phyloP scores from a whole-genome alignment of 2,329 filamentous ascomycete species.

The Passalora sequoiae region DNA sequence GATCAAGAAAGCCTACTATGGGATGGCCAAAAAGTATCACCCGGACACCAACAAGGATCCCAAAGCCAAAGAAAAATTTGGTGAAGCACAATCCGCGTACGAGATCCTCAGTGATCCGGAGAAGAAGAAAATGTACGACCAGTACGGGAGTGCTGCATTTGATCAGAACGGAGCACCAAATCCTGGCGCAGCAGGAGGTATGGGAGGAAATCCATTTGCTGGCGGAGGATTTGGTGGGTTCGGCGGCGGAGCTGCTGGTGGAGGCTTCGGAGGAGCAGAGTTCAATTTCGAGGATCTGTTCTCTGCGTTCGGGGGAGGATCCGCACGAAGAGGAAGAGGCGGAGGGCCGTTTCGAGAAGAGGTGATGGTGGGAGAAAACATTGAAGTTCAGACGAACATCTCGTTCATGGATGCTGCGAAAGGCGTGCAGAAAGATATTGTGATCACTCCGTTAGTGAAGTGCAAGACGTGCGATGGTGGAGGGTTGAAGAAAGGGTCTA shows the following conservation, averaged over 20 bases:
- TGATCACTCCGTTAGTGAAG: slow-evolving; percentile 71
- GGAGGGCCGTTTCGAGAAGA: slow-evolving; percentile 71
- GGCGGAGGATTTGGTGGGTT: slow-evolving; percentile 49
- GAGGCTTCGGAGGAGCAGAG: slow-evolving; percentile 47
- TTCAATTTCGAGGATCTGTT: slow-evolving; percentile 98
- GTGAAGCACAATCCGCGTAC: slow-evolving; percentile 88
- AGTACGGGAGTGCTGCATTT: slow-evolving; percentile 77
- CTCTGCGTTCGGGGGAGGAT: slow-evolving; percentile 70
- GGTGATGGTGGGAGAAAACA: slow-evolving; percentile 87
- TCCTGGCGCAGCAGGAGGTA: slow-evolving; percentile 58
- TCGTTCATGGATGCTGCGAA: slow-evolving; percentile 96
- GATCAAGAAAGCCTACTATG: slow-evolving; percentile 98
- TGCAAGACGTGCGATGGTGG: slow-evolving; percentile 80
- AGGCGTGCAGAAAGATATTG: slow-evolving; percentile 81
- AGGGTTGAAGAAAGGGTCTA: slow-evolving; percentile 76
- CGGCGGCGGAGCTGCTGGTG: slow-evolving; percentile 48
- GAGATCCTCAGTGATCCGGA: slow-evolving; percentile 87
- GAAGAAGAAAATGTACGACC: slow-evolving; percentile 88
- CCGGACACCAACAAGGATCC: slow-evolving; percentile 97
- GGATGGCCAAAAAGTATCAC: slow-evolving; percentile 93
- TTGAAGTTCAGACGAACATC: slow-evolving; percentile 88
- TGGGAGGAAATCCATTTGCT: slow-evolving; percentile 59
- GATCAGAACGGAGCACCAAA: slow-evolving; percentile 70
- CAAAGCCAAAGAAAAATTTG: slow-evolving; percentile 88
- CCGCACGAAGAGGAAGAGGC: slow-evolving; percentile 46